Evolutionary conservation across 306 rosid genomes (phyloP).

Genomic region (Corylus avellana): DNA sequence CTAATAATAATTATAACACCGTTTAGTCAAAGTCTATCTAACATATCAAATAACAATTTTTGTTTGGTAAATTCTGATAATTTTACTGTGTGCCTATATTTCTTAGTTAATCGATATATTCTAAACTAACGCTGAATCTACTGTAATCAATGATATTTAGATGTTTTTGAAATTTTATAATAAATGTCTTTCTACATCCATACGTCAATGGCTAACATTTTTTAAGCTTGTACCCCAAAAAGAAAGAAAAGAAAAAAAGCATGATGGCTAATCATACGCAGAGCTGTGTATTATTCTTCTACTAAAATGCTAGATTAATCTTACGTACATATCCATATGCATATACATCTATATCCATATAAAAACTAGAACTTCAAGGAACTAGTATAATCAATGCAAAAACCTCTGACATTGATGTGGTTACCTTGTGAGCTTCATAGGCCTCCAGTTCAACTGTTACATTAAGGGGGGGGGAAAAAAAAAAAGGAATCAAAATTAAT

Average conservation of each 20-base stretch:
- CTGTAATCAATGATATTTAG: too few relatives aligned
- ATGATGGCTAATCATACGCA: not conserved
- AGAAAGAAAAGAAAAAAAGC: not conserved
- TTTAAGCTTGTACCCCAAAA: not conserved
- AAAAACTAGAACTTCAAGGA: conserved; percentile 16
- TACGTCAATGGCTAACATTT: not conserved
- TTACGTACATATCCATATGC: not conserved
- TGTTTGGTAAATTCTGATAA: too few relatives aligned
- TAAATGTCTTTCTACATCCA: not conserved
- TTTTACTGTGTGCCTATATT: too few relatives aligned
- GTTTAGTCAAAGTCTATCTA: too few relatives aligned
- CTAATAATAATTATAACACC: too few relatives aligned
- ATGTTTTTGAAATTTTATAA: too few relatives aligned
- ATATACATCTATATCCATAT: not conserved
- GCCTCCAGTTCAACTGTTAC: conserved; percentile 67
- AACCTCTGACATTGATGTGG: conserved; percentile 17
- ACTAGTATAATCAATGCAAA: conserved; percentile 12
- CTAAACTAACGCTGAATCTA: too few relatives aligned
- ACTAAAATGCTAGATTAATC: not conserved
- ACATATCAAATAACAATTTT: too few relatives aligned
- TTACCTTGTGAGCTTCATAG: conserved; percentile 84
- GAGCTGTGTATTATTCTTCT: not conserved
- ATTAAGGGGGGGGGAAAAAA: conserved; percentile 10
- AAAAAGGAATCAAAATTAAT: conserved; percentile 28
- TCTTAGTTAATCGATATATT: too few relatives aligned